Conservation (phyloP, 495 filamentous ascomycete species). For the Penicillium simplicissimum region DNA sequence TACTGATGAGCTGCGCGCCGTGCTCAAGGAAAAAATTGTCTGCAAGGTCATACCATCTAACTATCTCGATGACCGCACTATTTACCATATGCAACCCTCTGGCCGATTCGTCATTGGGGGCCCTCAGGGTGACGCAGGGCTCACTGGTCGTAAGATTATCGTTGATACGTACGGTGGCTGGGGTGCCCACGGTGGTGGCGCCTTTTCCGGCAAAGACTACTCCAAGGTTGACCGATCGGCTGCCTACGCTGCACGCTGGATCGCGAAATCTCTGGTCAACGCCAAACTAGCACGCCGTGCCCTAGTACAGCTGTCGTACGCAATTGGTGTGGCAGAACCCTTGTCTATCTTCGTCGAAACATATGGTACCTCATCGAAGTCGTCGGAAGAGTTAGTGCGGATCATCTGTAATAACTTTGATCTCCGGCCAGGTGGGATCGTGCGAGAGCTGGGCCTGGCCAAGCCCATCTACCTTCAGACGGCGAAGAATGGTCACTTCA, state of each 20-base stretch:
- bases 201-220: constrained; percentile 99
- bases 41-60: constrained; percentile 88
- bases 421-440: constrained; percentile 94
- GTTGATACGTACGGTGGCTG: constrained; percentile 99
- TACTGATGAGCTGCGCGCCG: constrained; percentile 89
- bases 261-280: constrained; percentile 94
- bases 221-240: constrained; percentile 99
- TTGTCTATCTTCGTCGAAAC: constrained; percentile 75
- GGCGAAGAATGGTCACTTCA: constrained; percentile 99
- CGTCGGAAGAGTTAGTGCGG: constrained; percentile 87
- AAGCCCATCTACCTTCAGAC: constrained; percentile 98
- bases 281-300: constrained; percentile 86
- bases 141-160: constrained; percentile 99
- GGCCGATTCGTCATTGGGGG: constrained; percentile 99
- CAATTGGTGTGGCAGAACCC: constrained; percentile 97
- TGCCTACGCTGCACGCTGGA: constrained; percentile 95
- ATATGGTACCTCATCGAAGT: constrained; percentile 67
- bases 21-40: constrained; percentile 97
- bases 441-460: constrained; percentile 91
- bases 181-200: constrained; percentile 99
- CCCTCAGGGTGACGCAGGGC: constrained; percentile 97
- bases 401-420: constrained; percentile 97
- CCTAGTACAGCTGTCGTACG: constrained; percentile 96
- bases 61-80: constrained; percentile 86
- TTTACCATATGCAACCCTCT: constrained; percentile 98